Evolutionary conservation across 352 stramenopile species (phyloP).

Genomic region (Pythium angustatum): DNA sequence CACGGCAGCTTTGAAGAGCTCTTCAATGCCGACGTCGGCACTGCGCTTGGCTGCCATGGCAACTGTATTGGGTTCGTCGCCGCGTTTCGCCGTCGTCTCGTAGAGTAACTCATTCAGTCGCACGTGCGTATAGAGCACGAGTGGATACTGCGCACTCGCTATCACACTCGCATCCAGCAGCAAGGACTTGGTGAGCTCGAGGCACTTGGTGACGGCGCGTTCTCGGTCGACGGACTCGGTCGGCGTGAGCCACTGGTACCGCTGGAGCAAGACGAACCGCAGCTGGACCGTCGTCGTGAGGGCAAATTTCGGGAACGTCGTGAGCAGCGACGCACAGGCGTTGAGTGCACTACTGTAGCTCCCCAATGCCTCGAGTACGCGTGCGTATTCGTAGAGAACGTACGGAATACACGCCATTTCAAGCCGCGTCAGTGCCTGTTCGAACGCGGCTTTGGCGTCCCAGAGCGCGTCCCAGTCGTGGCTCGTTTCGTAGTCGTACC

Average conservation of each 20-base stretch:
- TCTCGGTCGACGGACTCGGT: constrained; percentile 23
- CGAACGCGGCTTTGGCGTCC: constrained; percentile 56
- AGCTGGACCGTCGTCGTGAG: constrained; percentile 40
- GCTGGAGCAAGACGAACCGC: constrained; percentile 57
- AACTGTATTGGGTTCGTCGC: constrained; percentile 6
- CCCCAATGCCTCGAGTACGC: constrained; percentile 51
- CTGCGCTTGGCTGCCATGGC: constrained; percentile 29
- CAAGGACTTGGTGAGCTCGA: constrained; percentile 52
- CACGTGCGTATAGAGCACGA: constrained; percentile 64
- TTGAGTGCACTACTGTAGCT: constrained; percentile 49
- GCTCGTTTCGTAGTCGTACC: constrained; percentile 40
- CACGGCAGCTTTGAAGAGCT: constrained; percentile 39
- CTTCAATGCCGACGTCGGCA: constrained; percentile 49
- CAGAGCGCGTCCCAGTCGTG: constrained; percentile 66
- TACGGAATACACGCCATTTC: constrained; percentile 53
- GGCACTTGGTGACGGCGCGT: constrained; percentile 45
- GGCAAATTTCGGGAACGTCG: constrained; percentile 57
- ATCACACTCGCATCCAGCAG: constrained; percentile 43
- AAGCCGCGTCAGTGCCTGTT: constrained; percentile 52
- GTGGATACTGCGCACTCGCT: constrained; percentile 36
- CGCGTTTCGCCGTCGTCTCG: constrained; percentile 21
- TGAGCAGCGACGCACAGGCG: constrained; percentile 48
- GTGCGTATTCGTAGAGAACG: constrained; percentile 52
- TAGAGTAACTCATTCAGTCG: constrained; percentile 59
- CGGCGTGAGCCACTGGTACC: constrained; percentile 40